These are phyloP conservation scores for Candida koratica DNA, from an alignment of 805 yeast species.

Conservation along the genomic window DNA sequence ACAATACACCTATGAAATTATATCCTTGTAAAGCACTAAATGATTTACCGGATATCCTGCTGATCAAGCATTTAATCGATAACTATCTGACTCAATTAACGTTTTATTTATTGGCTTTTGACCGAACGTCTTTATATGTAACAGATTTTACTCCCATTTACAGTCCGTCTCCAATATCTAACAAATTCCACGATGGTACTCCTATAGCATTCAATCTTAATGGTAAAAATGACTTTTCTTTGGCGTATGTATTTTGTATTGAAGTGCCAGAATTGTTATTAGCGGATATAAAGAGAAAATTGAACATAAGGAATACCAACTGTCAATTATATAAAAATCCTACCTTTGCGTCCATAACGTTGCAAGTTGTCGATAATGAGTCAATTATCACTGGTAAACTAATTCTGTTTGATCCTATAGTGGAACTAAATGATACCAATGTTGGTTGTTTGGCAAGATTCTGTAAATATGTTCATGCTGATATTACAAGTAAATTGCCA, in stretches of 20 bases:
- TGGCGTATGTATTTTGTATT: not conserved
- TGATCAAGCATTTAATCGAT: not conserved
- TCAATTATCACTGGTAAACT: not conserved
- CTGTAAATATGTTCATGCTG: not conserved
- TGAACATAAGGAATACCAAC: not conserved
- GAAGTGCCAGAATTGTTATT: not conserved
- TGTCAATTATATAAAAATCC: constrained; percentile 1
- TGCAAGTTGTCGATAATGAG: not conserved
- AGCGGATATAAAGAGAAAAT: not conserved
- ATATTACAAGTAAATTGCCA: not conserved
- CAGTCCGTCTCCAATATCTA: not conserved
- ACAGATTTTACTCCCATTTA: constrained; percentile 4
- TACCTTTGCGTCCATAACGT: not conserved
- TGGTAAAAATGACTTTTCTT: not conserved
- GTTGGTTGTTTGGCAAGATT: not conserved
- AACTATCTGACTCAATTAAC: constrained; percentile 1
- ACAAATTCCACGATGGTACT: not conserved
- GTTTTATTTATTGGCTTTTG: constrained; percentile 1
- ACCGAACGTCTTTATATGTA: not conserved
- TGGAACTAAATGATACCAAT: not conserved
- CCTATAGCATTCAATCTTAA: not conserved
- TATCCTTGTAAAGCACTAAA: not conserved
- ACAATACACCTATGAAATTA: too few species aligned
- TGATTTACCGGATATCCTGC: not conserved
- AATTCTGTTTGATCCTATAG: not conserved